Percentiles rank a stretch among this genome's conserved stretches.
Evolutionary conservation across 345 rosid species (phyloP).

Genomic region (Syzygium grande): DNA sequence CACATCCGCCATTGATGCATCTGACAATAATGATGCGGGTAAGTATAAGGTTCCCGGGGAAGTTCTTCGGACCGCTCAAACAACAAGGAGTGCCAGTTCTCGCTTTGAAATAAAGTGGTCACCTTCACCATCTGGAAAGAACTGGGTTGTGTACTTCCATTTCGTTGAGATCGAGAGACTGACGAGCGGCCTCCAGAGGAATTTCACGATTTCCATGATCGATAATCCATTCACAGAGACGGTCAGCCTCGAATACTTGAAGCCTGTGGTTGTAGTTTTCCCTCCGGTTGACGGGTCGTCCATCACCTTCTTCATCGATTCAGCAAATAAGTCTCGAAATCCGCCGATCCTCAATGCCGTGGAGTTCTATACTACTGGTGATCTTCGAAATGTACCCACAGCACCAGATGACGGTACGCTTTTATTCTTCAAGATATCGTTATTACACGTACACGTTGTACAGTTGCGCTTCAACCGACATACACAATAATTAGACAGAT

Average conservation of each 20-base stretch:
- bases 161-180: conserved; percentile 16
- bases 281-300: rapidly evolving
- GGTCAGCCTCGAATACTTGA: not conserved
- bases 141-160: not conserved
- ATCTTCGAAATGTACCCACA: not conserved
- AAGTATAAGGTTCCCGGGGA: not conserved
- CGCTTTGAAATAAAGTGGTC: not conserved
- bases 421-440: not conserved
- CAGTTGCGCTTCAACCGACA: not conserved
- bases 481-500: not conserved
- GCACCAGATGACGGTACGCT: not conserved
- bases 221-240: not conserved
- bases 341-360: not conserved
- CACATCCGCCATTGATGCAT: not conserved
- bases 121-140: not conserved
- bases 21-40: not conserved
- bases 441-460: too few species aligned
- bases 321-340: not conserved
- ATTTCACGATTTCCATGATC: not conserved
- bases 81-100: not conserved
- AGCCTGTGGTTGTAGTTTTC: not conserved
- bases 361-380: not conserved
- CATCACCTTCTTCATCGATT: not conserved
- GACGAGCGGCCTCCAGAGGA: not conserved
- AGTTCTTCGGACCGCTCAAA: not conserved